phyloP scores from a whole-genome alignment of 805 yeast genomes.

The Yarrowia porcina region DNA sequence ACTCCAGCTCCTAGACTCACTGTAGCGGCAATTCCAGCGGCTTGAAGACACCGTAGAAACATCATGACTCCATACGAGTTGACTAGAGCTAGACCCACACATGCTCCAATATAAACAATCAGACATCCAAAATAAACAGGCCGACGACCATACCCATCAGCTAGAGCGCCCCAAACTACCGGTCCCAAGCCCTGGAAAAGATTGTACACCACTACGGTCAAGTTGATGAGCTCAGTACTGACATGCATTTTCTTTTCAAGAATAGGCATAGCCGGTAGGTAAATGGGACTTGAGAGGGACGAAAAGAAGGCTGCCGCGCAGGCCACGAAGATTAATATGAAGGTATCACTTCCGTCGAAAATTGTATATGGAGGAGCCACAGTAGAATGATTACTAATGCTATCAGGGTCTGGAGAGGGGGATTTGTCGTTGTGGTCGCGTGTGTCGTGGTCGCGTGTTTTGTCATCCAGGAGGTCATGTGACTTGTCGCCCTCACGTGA shows the following conservation, averaged over 20 bases:
- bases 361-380: slow-evolving; percentile 13
- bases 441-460: background rate
- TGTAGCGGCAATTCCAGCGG: slow-evolving; percentile 71
- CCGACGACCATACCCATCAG: slow-evolving; percentile 70
- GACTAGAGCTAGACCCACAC: slow-evolving; percentile 61
- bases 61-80: slow-evolving; percentile 57
- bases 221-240: slow-evolving; percentile 55
- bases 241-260: slow-evolving; percentile 55
- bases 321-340: background rate
- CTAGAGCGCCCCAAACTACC: slow-evolving; percentile 63
- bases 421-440: background rate
- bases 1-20: slow-evolving; percentile 67
- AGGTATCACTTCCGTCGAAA: slow-evolving; percentile 49
- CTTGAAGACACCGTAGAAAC: slow-evolving; percentile 67
- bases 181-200: slow-evolving; percentile 77
- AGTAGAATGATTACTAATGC: background rate
- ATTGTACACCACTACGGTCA: slow-evolving; percentile 73
- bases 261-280: slow-evolving; percentile 69
- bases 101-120: slow-evolving; percentile 55
- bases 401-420: background rate
- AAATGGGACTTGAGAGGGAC: slow-evolving; percentile 70
- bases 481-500: background rate
- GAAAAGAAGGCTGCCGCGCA: slow-evolving; percentile 39
- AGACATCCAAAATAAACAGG: slow-evolving; percentile 61
- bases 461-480: background rate